These are phyloP conservation scores for Scytalidium sp. DNA, from an alignment of 2,329 filamentous ascomycete genomes.

Conservation along the genomic window DNA sequence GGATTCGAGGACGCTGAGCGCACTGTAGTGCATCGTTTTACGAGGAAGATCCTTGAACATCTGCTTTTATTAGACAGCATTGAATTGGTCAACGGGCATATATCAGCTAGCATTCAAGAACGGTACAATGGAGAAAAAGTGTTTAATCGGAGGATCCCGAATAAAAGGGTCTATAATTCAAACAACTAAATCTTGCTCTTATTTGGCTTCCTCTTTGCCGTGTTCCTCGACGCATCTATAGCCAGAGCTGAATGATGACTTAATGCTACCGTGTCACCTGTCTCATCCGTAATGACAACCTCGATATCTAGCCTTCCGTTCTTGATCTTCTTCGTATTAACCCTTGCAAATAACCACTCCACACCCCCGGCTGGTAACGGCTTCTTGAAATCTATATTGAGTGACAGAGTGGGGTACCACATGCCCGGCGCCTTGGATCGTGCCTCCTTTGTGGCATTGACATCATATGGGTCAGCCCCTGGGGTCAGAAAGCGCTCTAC, in stretches of 20 bases:
- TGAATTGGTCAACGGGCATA: background rate
- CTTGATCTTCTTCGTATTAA: conserved; percentile 62
- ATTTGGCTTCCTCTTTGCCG: conserved; percentile 18
- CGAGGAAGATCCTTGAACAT: background rate
- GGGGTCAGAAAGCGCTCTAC: conserved; percentile 47
- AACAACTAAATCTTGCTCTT: conserved; percentile 13
- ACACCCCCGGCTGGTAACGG: conserved; percentile 62
- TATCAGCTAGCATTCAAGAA: background rate
- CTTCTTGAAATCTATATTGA: conserved; percentile 79
- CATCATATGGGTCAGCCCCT: conserved; percentile 19
- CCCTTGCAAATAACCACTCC: conserved; percentile 68
- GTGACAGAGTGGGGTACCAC: conserved; percentile 54
- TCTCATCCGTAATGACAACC: conserved; percentile 61
- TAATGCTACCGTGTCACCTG: conserved; percentile 63
- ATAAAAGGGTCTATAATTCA: background rate
- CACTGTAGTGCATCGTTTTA: background rate
- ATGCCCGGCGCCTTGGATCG: conserved; percentile 28
- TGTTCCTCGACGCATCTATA: conserved; percentile 61
- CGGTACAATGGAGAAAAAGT: background rate
- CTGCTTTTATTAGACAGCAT: background rate
- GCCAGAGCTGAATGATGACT: conserved; percentile 67
- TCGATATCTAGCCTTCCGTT: conserved; percentile 76
- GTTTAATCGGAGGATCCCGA: background rate
- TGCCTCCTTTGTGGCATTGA: conserved; percentile 16
- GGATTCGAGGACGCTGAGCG: background rate